A percentile compares a stretch with the other conserved stretches of the same genome.
Conservation (phyloP, 345 rosid genomes). For the Brassica incana region DNA sequence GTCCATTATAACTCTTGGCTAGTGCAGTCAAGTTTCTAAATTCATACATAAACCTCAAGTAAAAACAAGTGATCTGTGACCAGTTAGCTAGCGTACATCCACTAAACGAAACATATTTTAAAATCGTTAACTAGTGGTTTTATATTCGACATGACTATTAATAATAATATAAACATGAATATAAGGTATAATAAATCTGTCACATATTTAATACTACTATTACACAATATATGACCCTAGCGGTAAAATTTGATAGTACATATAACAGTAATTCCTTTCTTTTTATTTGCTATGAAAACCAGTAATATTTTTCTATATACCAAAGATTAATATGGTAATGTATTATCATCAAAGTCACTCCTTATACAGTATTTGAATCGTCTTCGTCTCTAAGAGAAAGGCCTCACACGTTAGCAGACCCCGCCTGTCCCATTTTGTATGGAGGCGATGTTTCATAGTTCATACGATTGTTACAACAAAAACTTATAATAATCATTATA, state of each 20-base stretch:
- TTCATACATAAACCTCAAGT: not conserved
- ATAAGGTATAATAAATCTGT: not conserved
- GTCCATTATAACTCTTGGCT: slow-evolving; percentile 9
- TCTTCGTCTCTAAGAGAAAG: slow-evolving; percentile 16
- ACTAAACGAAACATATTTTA: not conserved
- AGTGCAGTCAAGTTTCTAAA: slow-evolving; percentile 11
- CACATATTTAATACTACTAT: not conserved
- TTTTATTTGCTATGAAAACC: not conserved
- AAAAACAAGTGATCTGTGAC: not conserved
- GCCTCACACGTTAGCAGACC: slow-evolving; percentile 14
- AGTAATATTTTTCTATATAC: not conserved
- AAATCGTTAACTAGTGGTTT: not conserved
- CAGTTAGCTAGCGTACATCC: not conserved
- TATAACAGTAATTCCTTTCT: not conserved
- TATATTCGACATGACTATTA: not conserved
- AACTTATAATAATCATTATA: not conserved
- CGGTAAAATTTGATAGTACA: not conserved
- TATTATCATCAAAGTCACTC: slow-evolving; percentile 10
- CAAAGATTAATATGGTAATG: not conserved
- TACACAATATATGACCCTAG: not conserved
- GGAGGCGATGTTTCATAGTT: slow-evolving; percentile 34
- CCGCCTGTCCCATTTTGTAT: slow-evolving; percentile 33
- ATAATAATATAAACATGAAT: not conserved
- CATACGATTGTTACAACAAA: slow-evolving; percentile 15
- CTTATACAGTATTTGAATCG: slow-evolving; percentile 12